Evolutionary conservation across 345 rosid genomes (phyloP), one percentile per base, ranked within the genome.

Genomic region (Rubroshorea leprosula): DNA sequence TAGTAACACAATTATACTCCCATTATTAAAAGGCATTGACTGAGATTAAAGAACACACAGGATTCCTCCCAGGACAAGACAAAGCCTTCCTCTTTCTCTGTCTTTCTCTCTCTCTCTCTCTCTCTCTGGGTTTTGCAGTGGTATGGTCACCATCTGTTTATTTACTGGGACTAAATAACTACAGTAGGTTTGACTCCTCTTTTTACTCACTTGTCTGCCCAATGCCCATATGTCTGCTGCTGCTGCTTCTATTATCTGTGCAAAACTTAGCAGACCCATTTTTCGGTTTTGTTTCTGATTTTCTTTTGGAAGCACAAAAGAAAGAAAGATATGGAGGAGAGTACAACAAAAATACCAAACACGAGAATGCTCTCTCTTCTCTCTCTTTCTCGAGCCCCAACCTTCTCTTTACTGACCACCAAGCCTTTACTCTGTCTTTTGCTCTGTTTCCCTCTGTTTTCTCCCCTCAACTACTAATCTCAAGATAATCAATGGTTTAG

Each of bases 311-410:
- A n/a, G n/a, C n/a, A n/a, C n/a, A n/a, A n/a, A n/a, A n/a, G n/a
- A 25, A 59, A 59, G 49, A 47, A 21, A 27, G 41, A n/a, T n/a
- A n/a, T n/a, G n/a, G n/a, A n/a, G n/a, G n/a, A n/a, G n/a, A 29
- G 35, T 54, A 18, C 44, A n/a, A n/a, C n/a, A 51, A 48, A 49
- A 55, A 65, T 54, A 57, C 61, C 66, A 58, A 72, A 59, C 65
- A 17, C 69, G 16, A 59, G 48, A 52, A 31, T 16, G 0, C 51
- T 15, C 54, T 43, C 54, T 23, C 20, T 11, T 35, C 78, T n/a
- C n/a, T 72, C 67, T 70, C 80, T 69, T 58, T 68, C 83, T 75
- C 80, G 72, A 70, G 77, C 77, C 86, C 78, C 78, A 18, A 65
- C 73, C 62, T 51, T 48, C 47, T 54, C 43, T 20, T 49, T 17